phyloP scores from a whole-genome alignment of 768 basidiomycete species.

The Serpula lacrymans region DNA sequence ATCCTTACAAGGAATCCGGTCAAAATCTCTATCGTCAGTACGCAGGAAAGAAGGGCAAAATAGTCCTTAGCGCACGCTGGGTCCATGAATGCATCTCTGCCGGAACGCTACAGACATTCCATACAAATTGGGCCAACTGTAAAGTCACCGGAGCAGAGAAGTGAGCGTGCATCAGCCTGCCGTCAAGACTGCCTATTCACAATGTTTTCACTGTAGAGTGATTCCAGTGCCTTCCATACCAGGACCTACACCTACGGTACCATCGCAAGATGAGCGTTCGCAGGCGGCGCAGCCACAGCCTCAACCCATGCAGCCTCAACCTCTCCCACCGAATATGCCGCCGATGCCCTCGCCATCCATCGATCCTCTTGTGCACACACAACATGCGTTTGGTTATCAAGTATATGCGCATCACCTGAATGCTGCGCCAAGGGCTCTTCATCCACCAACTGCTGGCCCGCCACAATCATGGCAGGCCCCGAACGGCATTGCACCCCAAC shows the following conservation, averaged over 20 bases:
- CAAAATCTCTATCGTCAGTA: conserved; percentile 82
- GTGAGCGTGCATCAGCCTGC: conserved; percentile 40
- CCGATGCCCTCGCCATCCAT: conserved; percentile 23
- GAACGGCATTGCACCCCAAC: conserved; percentile 59
- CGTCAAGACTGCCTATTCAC: not conserved
- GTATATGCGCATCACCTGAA: conserved; percentile 41
- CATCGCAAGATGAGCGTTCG: conserved; percentile 22
- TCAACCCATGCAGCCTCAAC: conserved; percentile 24
- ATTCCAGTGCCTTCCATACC: conserved; percentile 18
- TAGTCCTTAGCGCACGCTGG: conserved; percentile 74
- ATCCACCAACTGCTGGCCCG: conserved; percentile 43
- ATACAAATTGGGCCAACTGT: conserved; percentile 75
- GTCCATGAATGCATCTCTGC: conserved; percentile 72
- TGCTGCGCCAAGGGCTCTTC: conserved; percentile 37
- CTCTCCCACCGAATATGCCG: conserved; percentile 12
- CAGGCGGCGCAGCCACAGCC: conserved; percentile 16
- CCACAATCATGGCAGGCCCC: conserved; percentile 66
- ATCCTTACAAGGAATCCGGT: conserved; percentile 74
- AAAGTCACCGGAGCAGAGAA: conserved; percentile 73
- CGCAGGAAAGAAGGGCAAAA: conserved; percentile 73
- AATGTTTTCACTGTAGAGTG: conserved; percentile 16
- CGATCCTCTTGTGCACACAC: conserved; percentile 27
- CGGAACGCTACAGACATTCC: conserved; percentile 68
- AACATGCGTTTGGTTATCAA: conserved; percentile 25
- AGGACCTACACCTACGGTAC: conserved; percentile 15